Conservation (phyloP, 805 yeast species). For the Kodamaea kaohsiungensis region DNA sequence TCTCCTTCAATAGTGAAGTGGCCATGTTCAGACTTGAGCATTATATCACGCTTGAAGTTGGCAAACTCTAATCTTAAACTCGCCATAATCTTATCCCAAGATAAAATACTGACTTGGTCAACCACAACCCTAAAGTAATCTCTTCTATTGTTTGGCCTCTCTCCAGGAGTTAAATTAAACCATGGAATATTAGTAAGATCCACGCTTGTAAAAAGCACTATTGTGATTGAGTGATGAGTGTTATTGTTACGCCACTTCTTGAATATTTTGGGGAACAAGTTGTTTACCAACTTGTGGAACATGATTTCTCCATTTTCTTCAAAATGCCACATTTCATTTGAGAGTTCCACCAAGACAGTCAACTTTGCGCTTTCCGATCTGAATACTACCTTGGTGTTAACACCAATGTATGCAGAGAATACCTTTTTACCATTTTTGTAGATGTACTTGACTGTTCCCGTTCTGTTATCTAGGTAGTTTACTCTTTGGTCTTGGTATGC, state of each 20-base stretch:
- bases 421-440: slow-evolving; percentile 66
- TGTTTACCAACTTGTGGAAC: slow-evolving; percentile 89
- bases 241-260: slow-evolving; percentile 83
- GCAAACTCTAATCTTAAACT: slow-evolving; percentile 82
- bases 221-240: slow-evolving; percentile 88
- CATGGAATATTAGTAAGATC: slow-evolving; percentile 57
- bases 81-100: slow-evolving; percentile 93
- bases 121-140: slow-evolving; percentile 94
- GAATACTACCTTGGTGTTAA: slow-evolving; percentile 75
- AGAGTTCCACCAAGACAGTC: slow-evolving; percentile 80
- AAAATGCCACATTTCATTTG: slow-evolving; percentile 97
- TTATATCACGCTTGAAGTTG: slow-evolving; percentile 72
- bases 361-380: slow-evolving; percentile 89
- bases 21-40: slow-evolving; percentile 40
- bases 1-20: slow-evolving; percentile 28
- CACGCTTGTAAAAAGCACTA: slow-evolving; percentile 82
- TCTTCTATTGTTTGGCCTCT: slow-evolving; percentile 61
- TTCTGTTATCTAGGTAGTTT: slow-evolving; percentile 57
- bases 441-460: slow-evolving; percentile 64
- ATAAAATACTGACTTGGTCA: slow-evolving; percentile 84
- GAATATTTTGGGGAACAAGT: slow-evolving; percentile 88
- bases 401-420: slow-evolving; percentile 76
- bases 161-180: slow-evolving; percentile 67
- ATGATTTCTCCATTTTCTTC: slow-evolving; percentile 94
- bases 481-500: slow-evolving; percentile 66